Evolutionary conservation across 1,284 basidiomycete species (phyloP), one percentile per base, ranked within the genome.

Genomic region (Puccinia novopanici): DNA sequence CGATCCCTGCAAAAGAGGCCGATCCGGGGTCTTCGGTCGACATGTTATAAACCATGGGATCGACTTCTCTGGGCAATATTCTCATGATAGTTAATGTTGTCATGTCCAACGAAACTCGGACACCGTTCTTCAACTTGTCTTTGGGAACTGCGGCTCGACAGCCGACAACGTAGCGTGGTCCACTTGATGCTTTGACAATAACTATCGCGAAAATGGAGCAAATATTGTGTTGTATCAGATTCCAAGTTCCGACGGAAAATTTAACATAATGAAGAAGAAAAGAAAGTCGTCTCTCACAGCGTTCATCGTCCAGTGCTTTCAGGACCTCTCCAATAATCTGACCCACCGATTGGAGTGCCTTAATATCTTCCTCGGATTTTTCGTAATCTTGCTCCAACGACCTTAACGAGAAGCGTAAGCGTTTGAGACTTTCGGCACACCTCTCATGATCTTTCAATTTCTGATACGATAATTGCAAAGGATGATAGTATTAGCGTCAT

Each of bases 11-110:
- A 86, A 99, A 99, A 22, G 93, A 91, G 24, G 94, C 95, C 75
- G 92, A 92, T 88, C 94, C 95, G 1, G 97, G 95, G 85, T 99
- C 96, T 87, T 99, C 97, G 84, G 98, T 89, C 83, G 93, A 96
- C 97, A 99, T 99, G 88, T 98, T 98, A 89, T 99, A 99, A 6
- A 99, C 96, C 85, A 97, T 88, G 24, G 97, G 97, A 86, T 99
- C 97, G 37, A 99, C 94, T 87, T 99, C 97, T 83, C 97, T 90
- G 10, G 97, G 97, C 45, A 99, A 88, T 82, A 99, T 97, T 67
- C 95, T 91, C 95, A 99, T 99, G 86, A 99, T 95, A 10, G 97
- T 99, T 54, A 99, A 88, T 0, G 97, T 99, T 1, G 97, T 99
- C 97, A 99, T 99, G 87, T 99, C 97, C 74, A 99, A 90, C 82